phyloP scores from a whole-genome alignment of 1,284 basidiomycete species.

The Mycena citricolor region DNA sequence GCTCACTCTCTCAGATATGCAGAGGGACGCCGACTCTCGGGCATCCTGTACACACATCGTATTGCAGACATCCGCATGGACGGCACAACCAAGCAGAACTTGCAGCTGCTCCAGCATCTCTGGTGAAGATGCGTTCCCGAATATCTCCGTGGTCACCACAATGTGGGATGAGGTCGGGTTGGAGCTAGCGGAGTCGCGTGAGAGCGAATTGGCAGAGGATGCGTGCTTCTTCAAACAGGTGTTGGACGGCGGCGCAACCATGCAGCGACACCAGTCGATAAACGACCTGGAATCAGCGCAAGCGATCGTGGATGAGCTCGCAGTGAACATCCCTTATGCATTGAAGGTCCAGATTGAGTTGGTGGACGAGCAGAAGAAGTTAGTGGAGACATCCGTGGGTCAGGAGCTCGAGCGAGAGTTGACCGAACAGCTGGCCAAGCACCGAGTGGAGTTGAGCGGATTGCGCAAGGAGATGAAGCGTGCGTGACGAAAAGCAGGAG shows the following conservation, averaged over 20 bases:
- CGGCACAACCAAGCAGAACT: slow-evolving; percentile 12
- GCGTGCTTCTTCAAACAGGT: slow-evolving; percentile 13
- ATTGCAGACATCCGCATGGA: slow-evolving; percentile 16
- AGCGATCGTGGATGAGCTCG: slow-evolving; percentile 2
- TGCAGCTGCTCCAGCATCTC: slow-evolving; percentile 15
- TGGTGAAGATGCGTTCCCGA: slow-evolving; percentile 14
- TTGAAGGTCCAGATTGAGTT: slow-evolving; percentile 13
- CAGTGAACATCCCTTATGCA: slow-evolving; percentile 6
- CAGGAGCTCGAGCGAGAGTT: slow-evolving; percentile 1
- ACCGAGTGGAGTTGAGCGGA: slow-evolving; percentile 8
- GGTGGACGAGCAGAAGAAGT: slow-evolving; percentile 10
- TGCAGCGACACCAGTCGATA: slow-evolving; percentile 11
- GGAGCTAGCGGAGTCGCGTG: slow-evolving; percentile 4
- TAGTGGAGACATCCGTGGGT: slow-evolving; percentile 8
- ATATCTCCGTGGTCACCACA: slow-evolving; percentile 15
- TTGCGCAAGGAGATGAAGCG: slow-evolving; percentile 17
- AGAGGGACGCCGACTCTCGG: slow-evolving; percentile 7
- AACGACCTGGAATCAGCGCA: slow-evolving; percentile 8
- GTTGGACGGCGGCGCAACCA: slow-evolving; percentile 10
- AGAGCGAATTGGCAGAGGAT: slow-evolving; percentile 8
- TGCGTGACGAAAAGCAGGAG: background rate
- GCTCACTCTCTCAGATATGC: slow-evolving; percentile 6
- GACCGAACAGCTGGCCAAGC: background rate
- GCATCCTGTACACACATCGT: slow-evolving; percentile 17
- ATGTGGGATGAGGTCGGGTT: slow-evolving; percentile 12